Conservation (phyloP, 2,329 filamentous ascomycete species). For the Neoarthrinium moseri region DNA sequence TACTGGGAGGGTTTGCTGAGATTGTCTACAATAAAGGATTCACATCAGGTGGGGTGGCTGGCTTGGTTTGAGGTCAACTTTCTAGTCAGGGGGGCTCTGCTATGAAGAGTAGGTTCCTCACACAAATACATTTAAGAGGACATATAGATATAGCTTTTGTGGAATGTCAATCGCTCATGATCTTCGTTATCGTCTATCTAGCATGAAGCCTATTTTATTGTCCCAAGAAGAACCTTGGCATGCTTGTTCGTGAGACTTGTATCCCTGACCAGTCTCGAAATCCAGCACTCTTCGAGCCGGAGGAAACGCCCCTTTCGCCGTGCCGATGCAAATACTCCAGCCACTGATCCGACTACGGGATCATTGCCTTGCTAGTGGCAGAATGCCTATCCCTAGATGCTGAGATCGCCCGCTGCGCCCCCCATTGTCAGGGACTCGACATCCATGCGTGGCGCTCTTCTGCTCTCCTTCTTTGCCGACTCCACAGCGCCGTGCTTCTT, state of each 20-base stretch:
- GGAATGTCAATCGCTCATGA: constrained; percentile 5
- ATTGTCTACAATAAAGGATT: too few species aligned
- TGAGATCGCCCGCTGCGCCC: constrained; percentile 24
- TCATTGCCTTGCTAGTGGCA: constrained; percentile 7
- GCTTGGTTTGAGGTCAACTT: too few species aligned
- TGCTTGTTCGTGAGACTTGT: too few species aligned
- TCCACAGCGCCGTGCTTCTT: constrained; percentile 69
- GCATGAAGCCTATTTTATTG: background rate
- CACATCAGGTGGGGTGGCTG: too few species aligned
- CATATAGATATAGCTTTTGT: background rate
- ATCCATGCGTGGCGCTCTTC: too few species aligned
- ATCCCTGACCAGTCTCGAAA: background rate
- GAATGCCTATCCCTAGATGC: too few species aligned
- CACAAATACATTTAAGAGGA: too few species aligned
- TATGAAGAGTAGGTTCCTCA: too few species aligned
- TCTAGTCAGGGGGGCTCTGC: too few species aligned
- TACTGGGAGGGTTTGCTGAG: too few species aligned
- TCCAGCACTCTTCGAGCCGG: background rate
- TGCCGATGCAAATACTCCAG: constrained; percentile 24
- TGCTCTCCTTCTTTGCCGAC: constrained; percentile 25
- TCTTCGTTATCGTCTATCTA: constrained; percentile 9
- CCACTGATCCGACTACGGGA: background rate
- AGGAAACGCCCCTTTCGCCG: constrained; percentile 30
- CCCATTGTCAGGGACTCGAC: too few species aligned
- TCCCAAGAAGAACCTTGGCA: background rate